Evolutionary conservation across 768 basidiomycete species (phyloP).

Genomic region (Sporobolomyces phaffii): DNA sequence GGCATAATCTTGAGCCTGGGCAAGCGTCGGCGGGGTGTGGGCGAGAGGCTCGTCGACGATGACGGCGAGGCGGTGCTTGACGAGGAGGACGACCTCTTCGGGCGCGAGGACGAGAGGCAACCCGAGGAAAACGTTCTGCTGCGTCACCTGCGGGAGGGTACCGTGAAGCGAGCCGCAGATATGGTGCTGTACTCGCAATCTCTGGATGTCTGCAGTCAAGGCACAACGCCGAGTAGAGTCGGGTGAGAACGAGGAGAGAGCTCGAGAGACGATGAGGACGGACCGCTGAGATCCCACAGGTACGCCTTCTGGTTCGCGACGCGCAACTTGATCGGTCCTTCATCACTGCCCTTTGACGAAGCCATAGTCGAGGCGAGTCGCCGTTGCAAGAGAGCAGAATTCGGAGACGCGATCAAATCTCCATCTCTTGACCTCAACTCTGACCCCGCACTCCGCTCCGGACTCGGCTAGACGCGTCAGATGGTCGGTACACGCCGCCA

Average conservation of each 20-base stretch:
- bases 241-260: neutral
- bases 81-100: slow-evolving; percentile 83
- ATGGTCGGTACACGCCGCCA: too few species aligned
- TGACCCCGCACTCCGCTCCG: too few species aligned
- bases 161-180: slow-evolving; percentile 81
- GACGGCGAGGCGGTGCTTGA: slow-evolving; percentile 75
- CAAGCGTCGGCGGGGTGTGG: slow-evolving; percentile 45
- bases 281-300: slow-evolving; percentile 84
- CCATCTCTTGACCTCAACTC: too few species aligned
- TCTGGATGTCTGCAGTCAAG: slow-evolving; percentile 67
- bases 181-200: slow-evolving; percentile 68
- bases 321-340: slow-evolving; percentile 54
- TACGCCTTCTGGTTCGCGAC: slow-evolving; percentile 73
- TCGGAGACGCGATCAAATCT: too few species aligned
- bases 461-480: too few species aligned
- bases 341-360: too few species aligned
- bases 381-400: too few species aligned
- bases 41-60: slow-evolving; percentile 66
- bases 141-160: slow-evolving; percentile 86
- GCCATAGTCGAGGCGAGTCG: too few species aligned
- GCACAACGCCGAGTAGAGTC: neutral
- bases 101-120: slow-evolving; percentile 80
- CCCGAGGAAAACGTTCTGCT: slow-evolving; percentile 94
- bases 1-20: slow-evolving; percentile 36
- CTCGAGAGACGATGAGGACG: slow-evolving; percentile 20